These are phyloP conservation scores for Spergularia bocconei DNA, from an alignment of 148 eudicot genomes.

Conservation along the genomic window DNA sequence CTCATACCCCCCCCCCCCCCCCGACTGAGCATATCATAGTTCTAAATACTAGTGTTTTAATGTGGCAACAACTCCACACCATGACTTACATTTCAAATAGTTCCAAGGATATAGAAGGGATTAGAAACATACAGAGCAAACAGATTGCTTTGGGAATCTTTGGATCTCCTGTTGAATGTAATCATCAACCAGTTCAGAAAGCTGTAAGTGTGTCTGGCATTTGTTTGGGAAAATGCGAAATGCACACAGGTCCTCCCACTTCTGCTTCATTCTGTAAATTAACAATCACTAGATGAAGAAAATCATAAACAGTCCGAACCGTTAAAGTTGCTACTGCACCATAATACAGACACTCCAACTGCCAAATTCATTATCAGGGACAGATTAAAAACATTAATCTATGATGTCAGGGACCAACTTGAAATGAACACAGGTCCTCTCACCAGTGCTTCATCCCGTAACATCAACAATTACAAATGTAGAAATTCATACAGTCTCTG, in stretches of 20 bases:
- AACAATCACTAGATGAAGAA: conserved; percentile 14
- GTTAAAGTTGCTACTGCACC: neutral
- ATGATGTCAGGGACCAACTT: neutral
- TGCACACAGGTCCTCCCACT: conserved; percentile 78
- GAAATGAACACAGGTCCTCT: no score
- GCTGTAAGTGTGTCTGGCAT: conserved; percentile 66
- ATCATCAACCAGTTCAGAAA: conserved; percentile 79
- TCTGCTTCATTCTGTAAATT: conserved; percentile 56
- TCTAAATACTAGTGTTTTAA: no score
- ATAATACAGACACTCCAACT: neutral
- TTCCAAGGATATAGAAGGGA: neutral
- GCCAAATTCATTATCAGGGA: neutral
- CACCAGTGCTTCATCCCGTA: no score
- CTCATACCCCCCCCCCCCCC: no score
- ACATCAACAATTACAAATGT: no score
- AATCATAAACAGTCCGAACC: neutral
- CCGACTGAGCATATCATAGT: no score
- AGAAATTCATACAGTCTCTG: no score
- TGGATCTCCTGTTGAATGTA: conserved; percentile 81
- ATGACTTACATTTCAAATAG: neutral
- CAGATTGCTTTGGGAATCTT: conserved; percentile 45
- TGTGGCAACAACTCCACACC: no score
- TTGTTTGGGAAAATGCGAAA: conserved; percentile 82
- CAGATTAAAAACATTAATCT: neutral
- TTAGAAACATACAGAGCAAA: conserved; percentile 53